Evolutionary conservation across 2,329 filamentous ascomycete genomes (phyloP), one percentile per base, ranked within the genome.

Genomic region (Hortaea sp.): DNA sequence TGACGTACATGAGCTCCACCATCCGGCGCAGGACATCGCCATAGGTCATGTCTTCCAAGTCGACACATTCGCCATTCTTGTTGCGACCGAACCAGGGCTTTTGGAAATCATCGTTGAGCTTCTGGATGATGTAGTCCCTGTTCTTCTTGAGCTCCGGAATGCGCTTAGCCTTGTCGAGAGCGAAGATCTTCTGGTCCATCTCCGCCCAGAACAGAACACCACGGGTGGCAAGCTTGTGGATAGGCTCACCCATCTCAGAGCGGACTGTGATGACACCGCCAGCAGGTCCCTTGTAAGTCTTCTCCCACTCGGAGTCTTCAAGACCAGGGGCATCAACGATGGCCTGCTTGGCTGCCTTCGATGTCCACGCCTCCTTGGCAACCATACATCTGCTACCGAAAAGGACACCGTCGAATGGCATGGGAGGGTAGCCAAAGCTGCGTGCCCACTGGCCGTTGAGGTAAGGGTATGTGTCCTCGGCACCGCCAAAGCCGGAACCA

Each of bases 181-280:
- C 85, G 74, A 98, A 98, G 61, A 98, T 97, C 71, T 94, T 95
- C 67, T 94, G 80, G 63, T 98, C 92, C 88, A 98, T 95, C 71
- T 98, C 94, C 42, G 88, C 84, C 92, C 92, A 98, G 75, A 98
- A 95, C 45, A 80, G 75, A 41, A 98, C 89, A 77, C 92, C 92
- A 49, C 94, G 85, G 42, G 92, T 98, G 11, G 92, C 94, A 49
- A 98, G 79, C 74, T 98, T 98, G 75, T 98, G 92, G 52, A 98
- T 98, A 5, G 92, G 94, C 74, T 98, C 92, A 40, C 92, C 94
- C 94, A 98, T 98, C 70, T 98, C 92, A 1, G 92, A 98, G 53
- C 88, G 81, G 42, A 98, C 92, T 29, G 92, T 98, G 59, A 98
- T 90, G 53, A 98, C 81, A 64, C 92, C 92, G 59, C 92, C 92